A percentile compares a stretch with the other conserved stretches of the same genome.
phyloP scores from a whole-genome alignment of 805 yeast species.

The Babjeviella inositovora region DNA sequence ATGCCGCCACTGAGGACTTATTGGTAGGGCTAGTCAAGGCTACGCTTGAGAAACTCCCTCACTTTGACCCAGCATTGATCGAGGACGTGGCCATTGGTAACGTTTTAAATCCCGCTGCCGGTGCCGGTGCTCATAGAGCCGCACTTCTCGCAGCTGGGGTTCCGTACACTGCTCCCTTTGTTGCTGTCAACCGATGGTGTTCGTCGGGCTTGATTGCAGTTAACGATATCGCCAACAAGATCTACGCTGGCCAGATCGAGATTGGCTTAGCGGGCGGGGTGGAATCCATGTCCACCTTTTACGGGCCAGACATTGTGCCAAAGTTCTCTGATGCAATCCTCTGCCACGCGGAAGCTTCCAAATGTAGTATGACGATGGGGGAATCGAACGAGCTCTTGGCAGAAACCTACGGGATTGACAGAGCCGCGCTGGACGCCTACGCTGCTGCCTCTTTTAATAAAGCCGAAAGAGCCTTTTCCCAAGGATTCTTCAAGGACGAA shows the following conservation, averaged over 20 bases:
- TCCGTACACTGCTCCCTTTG: constrained; percentile 64
- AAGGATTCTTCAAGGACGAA: constrained; percentile 76
- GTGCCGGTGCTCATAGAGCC: constrained; percentile 89
- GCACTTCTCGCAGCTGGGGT: constrained; percentile 85
- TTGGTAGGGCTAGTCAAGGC: constrained; percentile 49
- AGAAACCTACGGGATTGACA: constrained; percentile 38
- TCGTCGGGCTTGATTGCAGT: constrained; percentile 89
- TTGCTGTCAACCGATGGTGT: constrained; percentile 86
- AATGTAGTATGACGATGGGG: constrained; percentile 93
- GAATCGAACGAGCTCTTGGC: constrained; percentile 89
- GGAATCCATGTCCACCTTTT: constrained; percentile 85
- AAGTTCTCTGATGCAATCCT: constrained; percentile 36
- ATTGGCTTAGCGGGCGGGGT: constrained; percentile 88
- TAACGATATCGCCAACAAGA: constrained; percentile 80
- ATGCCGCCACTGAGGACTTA: constrained; percentile 67
- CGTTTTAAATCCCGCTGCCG: constrained; percentile 85
- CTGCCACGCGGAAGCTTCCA: constrained; percentile 35
- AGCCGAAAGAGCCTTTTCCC: constrained; percentile 60
- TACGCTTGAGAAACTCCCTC: constrained; percentile 38
- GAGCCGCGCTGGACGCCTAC: constrained; percentile 72
- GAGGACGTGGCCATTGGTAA: constrained; percentile 87
- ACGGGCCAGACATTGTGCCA: constrained; percentile 68
- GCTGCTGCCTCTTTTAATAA: constrained; percentile 79
- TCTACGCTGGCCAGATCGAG: constrained; percentile 74
- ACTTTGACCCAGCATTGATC: constrained; percentile 32